Percentiles rank a stretch among this genome's conserved stretches.
Evolutionary conservation across 176 grass and related monocot species (phyloP).

Genomic region (sorghum (Sorghum bicolor)): Sorghum_bicolor_NCBIv3 NC_012874.2:38419001-38419500

Average conservation of each 20-base stretch:
- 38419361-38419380: neutral
- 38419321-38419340: neutral
- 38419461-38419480: slow-evolving; percentile 13
- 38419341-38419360: neutral
- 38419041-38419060: too few relatives aligned
- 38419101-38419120: too few relatives aligned
- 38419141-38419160: too few relatives aligned
- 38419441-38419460: neutral
- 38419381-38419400: neutral
- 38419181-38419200: neutral
- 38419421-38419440: neutral
- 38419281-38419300: neutral
- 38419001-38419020: too few relatives aligned
- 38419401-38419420: neutral
- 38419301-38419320: neutral
- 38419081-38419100: too few relatives aligned
- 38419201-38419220: neutral
- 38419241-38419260: neutral
- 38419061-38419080: too few relatives aligned
- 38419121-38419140: too few relatives aligned
- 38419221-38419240: neutral
- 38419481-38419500: neutral
- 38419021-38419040: too few relatives aligned
- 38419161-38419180: neutral
- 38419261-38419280: neutral